phyloP scores from a whole-genome alignment of 441 rosid species.

The Jatropha multifida region DNA sequence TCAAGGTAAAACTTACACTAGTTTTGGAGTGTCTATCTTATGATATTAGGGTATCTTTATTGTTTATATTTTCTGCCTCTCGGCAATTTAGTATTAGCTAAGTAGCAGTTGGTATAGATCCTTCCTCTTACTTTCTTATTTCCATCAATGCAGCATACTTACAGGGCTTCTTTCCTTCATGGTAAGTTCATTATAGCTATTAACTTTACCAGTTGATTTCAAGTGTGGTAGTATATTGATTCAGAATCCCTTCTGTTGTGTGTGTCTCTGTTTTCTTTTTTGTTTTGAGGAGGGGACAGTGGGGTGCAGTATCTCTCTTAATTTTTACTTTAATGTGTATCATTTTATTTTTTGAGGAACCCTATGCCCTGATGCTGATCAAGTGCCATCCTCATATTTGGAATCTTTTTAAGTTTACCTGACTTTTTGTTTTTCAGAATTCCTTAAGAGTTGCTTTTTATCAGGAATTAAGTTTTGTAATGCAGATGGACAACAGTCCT shows the following conservation, averaged over 20 bases:
- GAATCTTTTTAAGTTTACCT: background rate
- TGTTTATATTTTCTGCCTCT: background rate
- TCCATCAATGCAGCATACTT: slow-evolving; percentile 76
- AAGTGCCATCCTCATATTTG: background rate
- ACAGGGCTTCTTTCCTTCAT: slow-evolving; percentile 99
- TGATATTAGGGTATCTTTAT: background rate
- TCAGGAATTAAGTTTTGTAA: slow-evolving; percentile 6
- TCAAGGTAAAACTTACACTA: slow-evolving; percentile 61
- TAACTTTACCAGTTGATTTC: background rate
- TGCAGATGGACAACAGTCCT: slow-evolving; percentile 96
- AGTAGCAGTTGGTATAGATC: background rate
- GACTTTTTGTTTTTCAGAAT: background rate
- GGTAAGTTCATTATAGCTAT: slow-evolving; percentile 54
- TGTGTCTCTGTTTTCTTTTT: background rate
- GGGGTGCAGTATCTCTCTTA: background rate
- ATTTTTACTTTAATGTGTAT: background rate
- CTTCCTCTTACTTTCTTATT: slow-evolving; percentile 23
- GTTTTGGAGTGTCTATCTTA: background rate
- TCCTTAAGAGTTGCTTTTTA: slow-evolving; percentile 6
- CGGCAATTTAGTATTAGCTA: background rate
- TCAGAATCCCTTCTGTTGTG: background rate
- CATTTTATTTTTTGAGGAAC: background rate
- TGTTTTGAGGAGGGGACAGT: background rate
- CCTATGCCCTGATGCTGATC: background rate
- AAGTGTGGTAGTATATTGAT: slow-evolving; percentile 4